These are phyloP conservation scores for Fusarium staphyleae DNA, from an alignment of 2,329 filamentous ascomycete genomes.

Conservation along the genomic window DNA sequence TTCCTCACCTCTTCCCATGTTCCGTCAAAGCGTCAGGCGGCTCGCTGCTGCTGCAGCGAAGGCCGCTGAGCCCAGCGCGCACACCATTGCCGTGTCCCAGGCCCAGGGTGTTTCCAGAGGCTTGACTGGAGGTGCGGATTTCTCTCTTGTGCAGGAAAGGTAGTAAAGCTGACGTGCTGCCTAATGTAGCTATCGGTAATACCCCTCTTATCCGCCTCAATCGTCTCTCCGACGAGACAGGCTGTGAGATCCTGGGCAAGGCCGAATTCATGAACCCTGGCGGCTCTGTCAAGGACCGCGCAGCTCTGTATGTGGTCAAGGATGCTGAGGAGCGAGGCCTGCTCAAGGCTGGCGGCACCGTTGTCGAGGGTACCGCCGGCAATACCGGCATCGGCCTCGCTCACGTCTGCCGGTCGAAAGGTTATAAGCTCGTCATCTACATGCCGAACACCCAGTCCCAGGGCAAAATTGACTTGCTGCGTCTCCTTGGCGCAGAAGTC, in stretches of 20 bases:
- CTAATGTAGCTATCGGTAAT: constrained; percentile 84
- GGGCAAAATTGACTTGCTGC: constrained; percentile 93
- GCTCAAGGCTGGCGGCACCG: constrained; percentile 84
- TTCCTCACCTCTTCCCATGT: constrained; percentile 57
- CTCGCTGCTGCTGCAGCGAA: constrained; percentile 66
- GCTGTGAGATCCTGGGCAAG: constrained; percentile 94
- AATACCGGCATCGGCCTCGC: constrained; percentile 98
- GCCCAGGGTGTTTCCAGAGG: constrained; percentile 81
- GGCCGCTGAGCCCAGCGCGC: constrained; percentile 57
- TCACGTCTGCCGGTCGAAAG: constrained; percentile 90
- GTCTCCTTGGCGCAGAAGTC: constrained; percentile 91
- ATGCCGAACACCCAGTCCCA: constrained; percentile 99
- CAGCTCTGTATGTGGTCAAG: constrained; percentile 90
- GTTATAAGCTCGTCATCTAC: constrained; percentile 97
- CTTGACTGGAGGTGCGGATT: constrained; percentile 75
- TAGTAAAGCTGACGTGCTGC: neutral
- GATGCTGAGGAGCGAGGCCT: constrained; percentile 90
- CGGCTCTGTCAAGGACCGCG: constrained; percentile 94
- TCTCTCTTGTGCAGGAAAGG: neutral
- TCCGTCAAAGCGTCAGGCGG: constrained; percentile 71
- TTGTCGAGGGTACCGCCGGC: constrained; percentile 95
- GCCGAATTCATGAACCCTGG: constrained; percentile 99
- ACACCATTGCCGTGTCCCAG: constrained; percentile 76
- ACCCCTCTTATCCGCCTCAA: constrained; percentile 93
- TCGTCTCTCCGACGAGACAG: constrained; percentile 85